Base-by-base conservation (phyloP, 2,329 filamentous ascomycete species). In the Coniochaeta sp. region DNA sequence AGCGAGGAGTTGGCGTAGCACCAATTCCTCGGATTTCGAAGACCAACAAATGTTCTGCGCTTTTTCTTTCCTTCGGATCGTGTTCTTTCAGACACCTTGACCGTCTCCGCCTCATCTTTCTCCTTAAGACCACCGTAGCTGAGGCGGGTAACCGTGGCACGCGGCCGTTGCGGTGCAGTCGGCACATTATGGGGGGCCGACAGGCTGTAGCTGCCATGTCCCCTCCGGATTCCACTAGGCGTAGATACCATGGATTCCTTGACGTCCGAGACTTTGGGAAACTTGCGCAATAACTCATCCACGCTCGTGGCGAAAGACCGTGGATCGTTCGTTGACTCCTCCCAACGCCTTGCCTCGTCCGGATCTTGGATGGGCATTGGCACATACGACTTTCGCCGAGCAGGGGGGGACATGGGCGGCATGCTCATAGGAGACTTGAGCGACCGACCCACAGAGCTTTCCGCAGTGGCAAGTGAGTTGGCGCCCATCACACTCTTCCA, bases 1-100 rank as follows among this genome's bases (percentile, higher is more conserved):
- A 98, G 79, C 0, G 88, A 88, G n/a, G 91, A 88, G 73, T 96
- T 97, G 79, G 95, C 92, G 70, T 96, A 97, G 71, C 93, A 97
- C 65, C 89, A 93, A 55, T 89, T 88, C 1, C 86, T 85, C 44
- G 91, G 90, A 66, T 97, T 97, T 61, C 86, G 77, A 14, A 97
- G 80, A 0, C 93, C 93, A 8, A 72, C 68, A n/a, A 12, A 90
- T 89, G 82, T 66, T 85, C 77, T 72, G 75, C 47, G 61, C 64
- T 66, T 73, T 72, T 65, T 36, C n/a, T 26, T 17, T 3, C 54
- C 30, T n/a, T 28, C 17, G 14, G 54, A 55, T 16, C 50, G 50
- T 36, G 14, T 36, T 12, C 34, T 36, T 36, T 12, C 34, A 7
- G 34, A 12, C 34, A 7, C 3, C 34, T 36, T 36, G 34, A 12